These are phyloP conservation scores for Elsinoe perseae DNA, from an alignment of 2,329 filamentous ascomycete species.

Conservation along the genomic window DNA sequence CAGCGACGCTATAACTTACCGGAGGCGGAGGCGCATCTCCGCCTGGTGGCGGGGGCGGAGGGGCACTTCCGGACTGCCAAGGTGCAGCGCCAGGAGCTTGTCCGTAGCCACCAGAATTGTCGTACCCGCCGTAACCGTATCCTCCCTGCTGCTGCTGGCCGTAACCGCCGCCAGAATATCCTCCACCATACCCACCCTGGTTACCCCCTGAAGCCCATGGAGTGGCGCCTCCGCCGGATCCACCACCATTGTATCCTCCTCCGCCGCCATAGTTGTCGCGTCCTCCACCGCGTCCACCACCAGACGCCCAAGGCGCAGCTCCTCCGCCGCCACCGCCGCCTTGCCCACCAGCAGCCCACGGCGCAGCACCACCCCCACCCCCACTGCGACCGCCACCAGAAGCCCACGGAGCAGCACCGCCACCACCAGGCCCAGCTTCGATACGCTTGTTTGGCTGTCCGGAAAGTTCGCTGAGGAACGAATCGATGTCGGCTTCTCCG, in stretches of 20 bases:
- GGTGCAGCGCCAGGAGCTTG: slow-evolving; percentile 39
- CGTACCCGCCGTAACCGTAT: slow-evolving; percentile 26
- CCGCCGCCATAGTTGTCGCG: slow-evolving; percentile 18
- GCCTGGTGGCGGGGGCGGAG: slow-evolving; percentile 53
- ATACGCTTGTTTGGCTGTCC: slow-evolving; percentile 64
- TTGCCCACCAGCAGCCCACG: slow-evolving; percentile 45
- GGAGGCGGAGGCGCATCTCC: slow-evolving; percentile 58
- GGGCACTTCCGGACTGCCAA: slow-evolving; percentile 49
- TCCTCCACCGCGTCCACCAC: slow-evolving; percentile 19
- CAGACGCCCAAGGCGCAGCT: slow-evolving; percentile 30
- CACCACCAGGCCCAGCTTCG: slow-evolving; percentile 64
- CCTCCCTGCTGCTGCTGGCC: slow-evolving; percentile 14
- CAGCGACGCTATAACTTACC: not conserved
- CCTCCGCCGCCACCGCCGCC: slow-evolving; percentile 41
- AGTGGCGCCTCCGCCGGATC: slow-evolving; percentile 19
- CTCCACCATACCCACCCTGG: slow-evolving; percentile 20
- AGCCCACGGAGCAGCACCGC: slow-evolving; percentile 32
- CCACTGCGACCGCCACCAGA: slow-evolving; percentile 18
- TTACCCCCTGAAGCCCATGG: slow-evolving; percentile 19
- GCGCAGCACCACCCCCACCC: slow-evolving; percentile 26
- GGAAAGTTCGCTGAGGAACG: slow-evolving; percentile 94
- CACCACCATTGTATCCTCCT: slow-evolving; percentile 19
- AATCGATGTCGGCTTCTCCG: slow-evolving; percentile 90
- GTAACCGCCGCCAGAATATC: slow-evolving; percentile 8
- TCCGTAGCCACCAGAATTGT: slow-evolving; percentile 22